Evolutionary conservation across 192 early-diverging fungal genomes (phyloP).

Genomic region (Funneliformis geosporum): DNA sequence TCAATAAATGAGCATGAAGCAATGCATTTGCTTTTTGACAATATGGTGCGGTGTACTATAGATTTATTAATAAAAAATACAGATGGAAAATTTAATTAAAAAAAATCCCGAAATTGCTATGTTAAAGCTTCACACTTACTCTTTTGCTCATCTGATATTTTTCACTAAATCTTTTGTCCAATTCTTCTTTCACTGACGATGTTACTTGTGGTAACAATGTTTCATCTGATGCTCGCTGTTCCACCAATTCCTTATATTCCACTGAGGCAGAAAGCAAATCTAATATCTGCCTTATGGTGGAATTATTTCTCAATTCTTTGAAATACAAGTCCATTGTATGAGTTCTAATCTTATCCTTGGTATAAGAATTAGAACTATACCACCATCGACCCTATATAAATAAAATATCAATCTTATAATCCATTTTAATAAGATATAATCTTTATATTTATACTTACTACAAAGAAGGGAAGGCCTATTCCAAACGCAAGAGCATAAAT

Average conservation of each 20-base stretch:
- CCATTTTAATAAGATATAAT: neutral
- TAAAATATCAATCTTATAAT: conserved; percentile 13
- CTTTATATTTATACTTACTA: conserved; percentile 51
- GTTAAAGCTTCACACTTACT: conserved; percentile 26
- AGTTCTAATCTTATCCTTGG: conserved; percentile 88
- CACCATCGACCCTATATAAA: conserved; percentile 81
- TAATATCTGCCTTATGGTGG: conserved; percentile 65
- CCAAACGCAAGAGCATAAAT: conserved; percentile 90
- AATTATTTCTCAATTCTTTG: conserved; percentile 82
- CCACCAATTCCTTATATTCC: conserved; percentile 68
- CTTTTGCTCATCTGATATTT: conserved; percentile 66
- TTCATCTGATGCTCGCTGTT: conserved; percentile 48
- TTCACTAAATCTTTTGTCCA: conserved; percentile 60
- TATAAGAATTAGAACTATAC: conserved; percentile 84
- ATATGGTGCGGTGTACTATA: conserved; percentile 42
- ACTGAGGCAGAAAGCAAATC: conserved; percentile 73
- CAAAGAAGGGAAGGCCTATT: conserved; percentile 81
- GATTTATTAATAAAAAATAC: neutral
- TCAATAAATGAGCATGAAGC: conserved; percentile 82
- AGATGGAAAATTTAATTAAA: neutral
- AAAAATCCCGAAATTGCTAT: neutral
- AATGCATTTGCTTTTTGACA: conserved; percentile 74
- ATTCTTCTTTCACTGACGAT: conserved; percentile 49
- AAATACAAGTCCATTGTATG: conserved; percentile 90
- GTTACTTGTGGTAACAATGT: conserved; percentile 46